Percentiles rank a stretch among this genome's conserved stretches.
phyloP scores from a whole-genome alignment of 1,139 yeast species.

The Fermentozyma sake region DNA sequence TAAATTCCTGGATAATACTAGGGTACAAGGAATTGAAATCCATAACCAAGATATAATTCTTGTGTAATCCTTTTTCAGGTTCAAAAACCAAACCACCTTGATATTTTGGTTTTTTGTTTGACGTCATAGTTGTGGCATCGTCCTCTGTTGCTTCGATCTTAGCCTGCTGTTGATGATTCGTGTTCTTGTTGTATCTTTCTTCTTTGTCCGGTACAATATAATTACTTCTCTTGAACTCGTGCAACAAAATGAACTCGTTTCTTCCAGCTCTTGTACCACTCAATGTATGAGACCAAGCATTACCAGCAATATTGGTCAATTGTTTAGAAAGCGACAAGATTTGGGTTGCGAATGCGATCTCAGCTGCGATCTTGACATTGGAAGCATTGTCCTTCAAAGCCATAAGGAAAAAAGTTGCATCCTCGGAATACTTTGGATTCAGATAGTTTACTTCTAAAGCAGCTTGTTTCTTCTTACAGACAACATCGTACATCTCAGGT shows the following conservation, averaged over 20 bases:
- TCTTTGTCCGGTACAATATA: slow-evolving; percentile 90
- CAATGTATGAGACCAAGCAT: slow-evolving; percentile 93
- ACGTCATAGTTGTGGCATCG: slow-evolving; percentile 43
- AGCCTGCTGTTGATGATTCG: slow-evolving; percentile 35
- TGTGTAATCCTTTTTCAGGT: slow-evolving; percentile 93
- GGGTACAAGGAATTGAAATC: slow-evolving; percentile 98
- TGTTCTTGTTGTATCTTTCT: slow-evolving; percentile 43
- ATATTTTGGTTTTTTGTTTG: slow-evolving; percentile 75
- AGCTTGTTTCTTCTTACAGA: slow-evolving; percentile 56
- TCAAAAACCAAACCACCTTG: slow-evolving; percentile 98
- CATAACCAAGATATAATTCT: slow-evolving; percentile 87
- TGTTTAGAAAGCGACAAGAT: slow-evolving; percentile 86
- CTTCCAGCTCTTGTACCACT: slow-evolving; percentile 97
- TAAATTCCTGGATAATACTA: slow-evolving; percentile 93
- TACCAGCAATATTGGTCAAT: slow-evolving; percentile 91
- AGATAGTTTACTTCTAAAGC: slow-evolving; percentile 73
- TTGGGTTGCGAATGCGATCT: slow-evolving; percentile 77
- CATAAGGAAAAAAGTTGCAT: slow-evolving; percentile 61
- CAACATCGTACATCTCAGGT: slow-evolving; percentile 81
- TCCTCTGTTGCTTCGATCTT: slow-evolving; percentile 39
- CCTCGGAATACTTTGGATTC: slow-evolving; percentile 62
- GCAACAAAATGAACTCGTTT: slow-evolving; percentile 88
- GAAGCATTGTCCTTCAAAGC: slow-evolving; percentile 67
- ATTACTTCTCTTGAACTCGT: slow-evolving; percentile 79
- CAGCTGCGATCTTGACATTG: slow-evolving; percentile 70